Conservation (phyloP, 352 stramenopile species). For the Phytophthora nicotianae region DNA sequence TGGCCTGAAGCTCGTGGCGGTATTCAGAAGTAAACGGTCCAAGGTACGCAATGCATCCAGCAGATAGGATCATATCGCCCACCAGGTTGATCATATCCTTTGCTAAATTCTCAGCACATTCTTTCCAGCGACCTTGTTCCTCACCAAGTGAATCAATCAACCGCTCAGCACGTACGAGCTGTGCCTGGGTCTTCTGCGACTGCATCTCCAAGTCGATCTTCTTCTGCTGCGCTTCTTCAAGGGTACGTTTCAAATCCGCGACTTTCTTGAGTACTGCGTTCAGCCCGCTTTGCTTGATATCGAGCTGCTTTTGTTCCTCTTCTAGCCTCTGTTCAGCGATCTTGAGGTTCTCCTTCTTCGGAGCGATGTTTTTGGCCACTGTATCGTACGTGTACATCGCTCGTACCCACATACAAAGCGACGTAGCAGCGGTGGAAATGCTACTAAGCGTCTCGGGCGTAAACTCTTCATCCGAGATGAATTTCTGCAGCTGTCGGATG, state of each 20-base stretch:
- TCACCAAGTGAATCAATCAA: constrained; percentile 91
- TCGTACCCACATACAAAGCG: constrained; percentile 94
- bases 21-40: constrained; percentile 91
- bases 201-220: constrained; percentile 93
- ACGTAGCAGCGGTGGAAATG: constrained; percentile 90
- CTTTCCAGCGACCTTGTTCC: constrained; percentile 92
- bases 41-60: constrained; percentile 93
- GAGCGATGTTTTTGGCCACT: constrained; percentile 93
- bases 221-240: constrained; percentile 91
- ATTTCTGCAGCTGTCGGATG: constrained; percentile 90
- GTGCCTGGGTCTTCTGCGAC: constrained; percentile 84
- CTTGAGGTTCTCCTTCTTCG: constrained; percentile 92
- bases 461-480: constrained; percentile 91
- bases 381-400: constrained; percentile 95
- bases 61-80: constrained; percentile 92
- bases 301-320: constrained; percentile 84
- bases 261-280: constrained; percentile 84
- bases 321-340: constrained; percentile 88
- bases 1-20: constrained; percentile 76
- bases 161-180: constrained; percentile 89
- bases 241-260: constrained; percentile 86
- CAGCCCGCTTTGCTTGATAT: constrained; percentile 88
- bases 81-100: constrained; percentile 92
- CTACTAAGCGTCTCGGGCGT: constrained; percentile 90
- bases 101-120: constrained; percentile 72